phyloP scores from a whole-genome alignment of 2,329 filamentous ascomycete species.

The Trichophyton simii region DNA sequence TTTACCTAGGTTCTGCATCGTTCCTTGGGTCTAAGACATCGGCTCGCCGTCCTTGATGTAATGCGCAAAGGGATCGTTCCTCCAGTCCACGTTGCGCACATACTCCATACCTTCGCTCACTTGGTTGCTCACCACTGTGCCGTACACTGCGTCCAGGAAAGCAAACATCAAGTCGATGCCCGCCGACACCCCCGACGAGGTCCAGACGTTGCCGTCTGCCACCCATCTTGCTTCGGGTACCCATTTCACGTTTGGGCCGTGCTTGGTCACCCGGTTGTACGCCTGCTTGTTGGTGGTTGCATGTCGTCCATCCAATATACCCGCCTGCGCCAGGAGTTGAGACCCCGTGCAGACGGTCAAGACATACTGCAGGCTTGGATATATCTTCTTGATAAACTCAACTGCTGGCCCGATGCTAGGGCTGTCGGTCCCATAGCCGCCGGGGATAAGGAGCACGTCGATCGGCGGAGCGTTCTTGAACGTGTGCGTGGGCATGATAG shows the following conservation, averaged over 20 bases:
- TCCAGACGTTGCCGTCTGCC: slow-evolving; percentile 54
- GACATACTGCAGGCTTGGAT: slow-evolving; percentile 41
- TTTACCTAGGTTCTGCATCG: not conserved
- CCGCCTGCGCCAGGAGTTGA: slow-evolving; percentile 45
- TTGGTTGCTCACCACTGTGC: slow-evolving; percentile 37
- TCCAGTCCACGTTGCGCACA: slow-evolving; percentile 40
- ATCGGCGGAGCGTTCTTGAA: slow-evolving; percentile 23
- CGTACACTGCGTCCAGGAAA: slow-evolving; percentile 44
- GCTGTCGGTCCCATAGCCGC: slow-evolving; percentile 22
- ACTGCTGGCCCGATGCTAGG: slow-evolving; percentile 30
- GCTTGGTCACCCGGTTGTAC: slow-evolving; percentile 39
- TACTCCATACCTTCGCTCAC: slow-evolving; percentile 48
- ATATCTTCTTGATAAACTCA: slow-evolving; percentile 35
- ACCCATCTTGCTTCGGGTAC: slow-evolving; percentile 51
- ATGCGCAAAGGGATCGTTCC: slow-evolving; percentile 43
- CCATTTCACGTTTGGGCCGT: slow-evolving; percentile 46
- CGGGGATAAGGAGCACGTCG: slow-evolving; percentile 6
- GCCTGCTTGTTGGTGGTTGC: slow-evolving; percentile 56
- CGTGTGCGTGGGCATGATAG: slow-evolving; percentile 41
- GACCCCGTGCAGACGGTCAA: slow-evolving; percentile 57
- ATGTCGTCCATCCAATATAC: slow-evolving; percentile 45
- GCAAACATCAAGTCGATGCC: slow-evolving; percentile 51
- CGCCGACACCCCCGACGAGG: slow-evolving; percentile 49
- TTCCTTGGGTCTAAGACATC: not conserved
- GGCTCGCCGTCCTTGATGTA: not conserved